Conservation (phyloP, 768 basidiomycete species). For the Tephrocybe sp. region DNA sequence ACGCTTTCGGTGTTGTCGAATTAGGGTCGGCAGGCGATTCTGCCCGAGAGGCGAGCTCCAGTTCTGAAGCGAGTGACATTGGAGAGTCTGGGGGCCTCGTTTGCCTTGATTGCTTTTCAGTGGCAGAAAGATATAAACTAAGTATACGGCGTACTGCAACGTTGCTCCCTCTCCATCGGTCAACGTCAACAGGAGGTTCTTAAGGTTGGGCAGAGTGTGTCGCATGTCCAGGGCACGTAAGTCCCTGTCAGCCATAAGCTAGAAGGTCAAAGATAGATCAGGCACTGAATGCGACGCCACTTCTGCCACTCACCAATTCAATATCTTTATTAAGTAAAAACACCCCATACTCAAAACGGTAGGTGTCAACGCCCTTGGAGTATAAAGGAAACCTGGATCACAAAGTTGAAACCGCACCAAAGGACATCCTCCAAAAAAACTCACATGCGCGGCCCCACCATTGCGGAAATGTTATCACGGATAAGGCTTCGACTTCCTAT, state of each 20-base stretch:
- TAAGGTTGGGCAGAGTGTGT: constrained; percentile 95
- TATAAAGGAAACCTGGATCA: constrained; percentile 86
- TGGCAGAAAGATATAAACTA: constrained; percentile 5
- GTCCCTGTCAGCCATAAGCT: constrained; percentile 93
- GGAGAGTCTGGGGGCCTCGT: constrained; percentile 26
- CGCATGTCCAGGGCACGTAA: constrained; percentile 89
- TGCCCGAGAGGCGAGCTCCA: constrained; percentile 19
- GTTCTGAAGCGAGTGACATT: constrained; percentile 24
- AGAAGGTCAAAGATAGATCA: constrained; percentile 8
- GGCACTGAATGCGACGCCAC: constrained; percentile 8
- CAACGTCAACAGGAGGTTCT: constrained; percentile 86
- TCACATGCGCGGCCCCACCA: constrained; percentile 94
- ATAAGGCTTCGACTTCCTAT: constrained; percentile 90
- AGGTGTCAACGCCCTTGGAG: constrained; percentile 92
- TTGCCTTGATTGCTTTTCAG: constrained; percentile 19
- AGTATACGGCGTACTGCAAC: constrained; percentile 40
- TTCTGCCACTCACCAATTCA: constrained; percentile 66
- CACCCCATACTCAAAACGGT: constrained; percentile 97
- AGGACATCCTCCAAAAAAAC: constrained; percentile 25
- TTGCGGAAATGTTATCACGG: constrained; percentile 88
- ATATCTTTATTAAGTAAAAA: constrained; percentile 97
- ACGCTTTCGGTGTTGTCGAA: constrained; percentile 38
- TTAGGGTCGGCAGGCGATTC: constrained; percentile 24
- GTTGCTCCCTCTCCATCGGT: constrained; percentile 64
- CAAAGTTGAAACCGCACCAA: constrained; percentile 6